Percentiles rank a stretch among this genome's conserved stretches.
Evolutionary conservation across 1,139 yeast genomes (phyloP).

Genomic region (Lodderomyces beijingensis): DNA sequence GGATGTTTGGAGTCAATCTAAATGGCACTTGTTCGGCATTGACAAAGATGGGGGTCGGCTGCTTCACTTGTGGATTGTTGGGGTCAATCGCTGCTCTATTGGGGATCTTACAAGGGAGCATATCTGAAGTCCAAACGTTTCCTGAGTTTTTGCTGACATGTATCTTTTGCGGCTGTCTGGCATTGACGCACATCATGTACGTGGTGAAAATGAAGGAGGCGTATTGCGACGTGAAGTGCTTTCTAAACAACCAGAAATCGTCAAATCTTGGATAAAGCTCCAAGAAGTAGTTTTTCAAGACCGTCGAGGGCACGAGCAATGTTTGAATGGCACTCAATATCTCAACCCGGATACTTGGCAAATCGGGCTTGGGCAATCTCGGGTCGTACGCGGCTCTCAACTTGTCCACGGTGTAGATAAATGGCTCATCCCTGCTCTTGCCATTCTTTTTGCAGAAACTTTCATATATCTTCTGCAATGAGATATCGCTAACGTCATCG

Average conservation of each 20-base stretch:
- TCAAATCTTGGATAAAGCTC: constrained; percentile 72
- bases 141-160: constrained; percentile 81
- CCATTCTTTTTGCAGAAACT: constrained; percentile 73
- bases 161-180: constrained; percentile 91
- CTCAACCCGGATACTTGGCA: constrained; percentile 84
- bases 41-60: constrained; percentile 79
- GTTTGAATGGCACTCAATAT: constrained; percentile 87
- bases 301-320: constrained; percentile 78
- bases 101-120: constrained; percentile 84
- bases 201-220: constrained; percentile 94
- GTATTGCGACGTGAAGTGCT: constrained; percentile 91
- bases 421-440: constrained; percentile 83
- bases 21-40: constrained; percentile 96
- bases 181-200: constrained; percentile 90
- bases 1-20: constrained; percentile 93
- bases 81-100: constrained; percentile 55
- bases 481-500: constrained; percentile 72
- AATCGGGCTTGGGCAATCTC: constrained; percentile 86
- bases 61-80: constrained; percentile 43
- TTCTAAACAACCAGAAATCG: constrained; percentile 96
- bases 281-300: constrained; percentile 65
- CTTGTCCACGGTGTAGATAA: constrained; percentile 81
- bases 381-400: constrained; percentile 92
- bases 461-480: constrained; percentile 86
- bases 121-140: constrained; percentile 89